Evolutionary conservation across 352 stramenopile species (phyloP).

Genomic region (Blastocystis sp.): DNA sequence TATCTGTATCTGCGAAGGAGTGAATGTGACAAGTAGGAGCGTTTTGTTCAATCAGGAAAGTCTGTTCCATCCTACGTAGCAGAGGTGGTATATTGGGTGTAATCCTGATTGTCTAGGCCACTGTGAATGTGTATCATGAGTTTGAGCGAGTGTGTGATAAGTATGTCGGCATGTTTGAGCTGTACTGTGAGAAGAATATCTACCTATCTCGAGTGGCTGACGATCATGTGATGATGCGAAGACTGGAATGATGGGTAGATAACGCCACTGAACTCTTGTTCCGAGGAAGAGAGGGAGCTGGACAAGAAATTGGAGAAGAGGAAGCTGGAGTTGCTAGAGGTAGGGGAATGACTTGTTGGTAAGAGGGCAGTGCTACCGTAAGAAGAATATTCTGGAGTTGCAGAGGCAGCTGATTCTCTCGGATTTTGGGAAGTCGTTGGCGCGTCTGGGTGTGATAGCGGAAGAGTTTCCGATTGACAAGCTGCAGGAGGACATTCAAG

Average conservation of each 20-base stretch:
- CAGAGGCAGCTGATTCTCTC: slow-evolving; percentile 16
- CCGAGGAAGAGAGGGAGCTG: slow-evolving; percentile 30
- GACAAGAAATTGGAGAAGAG: slow-evolving; percentile 14
- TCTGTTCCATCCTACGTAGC: background rate
- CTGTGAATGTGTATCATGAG: slow-evolving; percentile 23
- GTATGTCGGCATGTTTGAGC: slow-evolving; percentile 47
- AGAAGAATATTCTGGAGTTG: slow-evolving; percentile 52
- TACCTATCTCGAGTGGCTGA: background rate
- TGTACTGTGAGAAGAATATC: slow-evolving; percentile 43
- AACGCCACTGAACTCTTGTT: background rate
- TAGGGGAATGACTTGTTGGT: background rate
- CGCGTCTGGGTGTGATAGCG: background rate
- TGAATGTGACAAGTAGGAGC: background rate
- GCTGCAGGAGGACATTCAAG: slow-evolving; percentile 20
- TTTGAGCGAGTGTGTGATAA: slow-evolving; percentile 41
- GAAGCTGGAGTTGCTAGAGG: slow-evolving; percentile 39
- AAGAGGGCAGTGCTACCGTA: slow-evolving; percentile 1
- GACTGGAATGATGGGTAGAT: background rate
- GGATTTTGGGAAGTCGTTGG: background rate
- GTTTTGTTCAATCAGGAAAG: background rate
- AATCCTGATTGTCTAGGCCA: background rate
- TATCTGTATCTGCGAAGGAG: background rate
- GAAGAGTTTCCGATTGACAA: background rate
- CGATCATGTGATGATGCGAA: background rate
- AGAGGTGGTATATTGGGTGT: background rate